These are phyloP conservation scores for Alternaria conjuncta DNA, from an alignment of 2,329 filamentous ascomycete genomes.

Conservation along the genomic window DNA sequence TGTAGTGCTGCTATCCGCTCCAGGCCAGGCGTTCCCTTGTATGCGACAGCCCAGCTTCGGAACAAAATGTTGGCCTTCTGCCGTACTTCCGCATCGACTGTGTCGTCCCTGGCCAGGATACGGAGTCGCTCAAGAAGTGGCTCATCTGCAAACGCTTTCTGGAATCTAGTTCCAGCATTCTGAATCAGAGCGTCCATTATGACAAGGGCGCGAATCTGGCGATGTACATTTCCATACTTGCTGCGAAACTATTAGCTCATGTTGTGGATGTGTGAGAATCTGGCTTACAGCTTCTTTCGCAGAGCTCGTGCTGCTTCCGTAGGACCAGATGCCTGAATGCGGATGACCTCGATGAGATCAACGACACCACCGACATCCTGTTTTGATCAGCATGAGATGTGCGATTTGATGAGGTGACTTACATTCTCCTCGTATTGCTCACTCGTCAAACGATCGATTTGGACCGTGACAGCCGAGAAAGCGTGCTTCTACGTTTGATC, in stretches of 20 bases:
- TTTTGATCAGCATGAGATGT: background rate
- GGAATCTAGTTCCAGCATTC: constrained; percentile 87
- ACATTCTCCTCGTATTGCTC: constrained; percentile 80
- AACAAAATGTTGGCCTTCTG: constrained; percentile 89
- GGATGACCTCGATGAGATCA: constrained; percentile 92
- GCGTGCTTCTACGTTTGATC: constrained; percentile 64
- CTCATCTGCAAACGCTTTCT: constrained; percentile 87
- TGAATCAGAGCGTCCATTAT: constrained; percentile 93
- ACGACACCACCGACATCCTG: constrained; percentile 82
- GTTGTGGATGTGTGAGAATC: background rate
- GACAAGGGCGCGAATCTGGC: constrained; percentile 85
- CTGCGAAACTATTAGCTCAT: constrained; percentile 48
- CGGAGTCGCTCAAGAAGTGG: constrained; percentile 88
- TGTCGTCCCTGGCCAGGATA: constrained; percentile 81
- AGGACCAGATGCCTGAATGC: constrained; percentile 84
- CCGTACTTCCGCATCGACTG: constrained; percentile 85
- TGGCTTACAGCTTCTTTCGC: constrained; percentile 83
- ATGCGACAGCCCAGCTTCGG: constrained; percentile 81
- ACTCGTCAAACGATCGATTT: constrained; percentile 87
- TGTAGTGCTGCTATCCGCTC: constrained; percentile 81
- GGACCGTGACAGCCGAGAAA: constrained; percentile 91
- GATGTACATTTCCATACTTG: constrained; percentile 95
- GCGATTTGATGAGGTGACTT: too few species aligned
- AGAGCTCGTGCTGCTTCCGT: constrained; percentile 89
- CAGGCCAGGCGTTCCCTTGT: constrained; percentile 80